A percentile compares a stretch with the other conserved stretches of the same genome.
phyloP scores from a whole-genome alignment of 2,329 filamentous ascomycete genomes.

The Ceratocystis eucalypticola region DNA sequence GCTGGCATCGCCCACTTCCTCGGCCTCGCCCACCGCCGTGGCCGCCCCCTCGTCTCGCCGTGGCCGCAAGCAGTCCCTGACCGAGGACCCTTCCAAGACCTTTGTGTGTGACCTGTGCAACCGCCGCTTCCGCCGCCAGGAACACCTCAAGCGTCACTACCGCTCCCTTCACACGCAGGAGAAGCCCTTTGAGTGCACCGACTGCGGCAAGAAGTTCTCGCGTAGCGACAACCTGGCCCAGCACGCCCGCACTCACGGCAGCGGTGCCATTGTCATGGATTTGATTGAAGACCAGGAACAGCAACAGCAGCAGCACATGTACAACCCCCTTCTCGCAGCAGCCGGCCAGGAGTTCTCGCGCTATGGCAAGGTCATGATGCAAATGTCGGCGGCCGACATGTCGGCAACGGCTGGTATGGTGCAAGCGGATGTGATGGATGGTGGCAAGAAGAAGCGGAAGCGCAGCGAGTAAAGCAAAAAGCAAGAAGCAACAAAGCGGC shows the following conservation, averaged over 20 bases:
- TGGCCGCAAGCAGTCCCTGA: slow-evolving; percentile 94
- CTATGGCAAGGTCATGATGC: slow-evolving; percentile 68
- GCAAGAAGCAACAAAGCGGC: not conserved
- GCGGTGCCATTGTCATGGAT: slow-evolving; percentile 81
- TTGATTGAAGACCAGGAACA: slow-evolving; percentile 59
- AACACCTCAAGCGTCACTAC: slow-evolving; percentile 97
- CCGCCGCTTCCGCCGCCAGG: slow-evolving; percentile 91
- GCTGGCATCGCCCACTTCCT: slow-evolving; percentile 28
- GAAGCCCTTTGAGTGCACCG: slow-evolving; percentile 94
- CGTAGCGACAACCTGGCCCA: slow-evolving; percentile 94
- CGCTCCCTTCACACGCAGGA: slow-evolving; percentile 95
- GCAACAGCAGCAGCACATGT: slow-evolving; percentile 24
- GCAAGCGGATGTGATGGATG: slow-evolving; percentile 35
- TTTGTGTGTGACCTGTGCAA: slow-evolving; percentile 96
- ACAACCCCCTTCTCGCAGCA: slow-evolving; percentile 30
- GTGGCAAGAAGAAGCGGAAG: slow-evolving; percentile 51
- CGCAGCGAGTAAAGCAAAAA: slow-evolving; percentile 42
- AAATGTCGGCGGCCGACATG: slow-evolving; percentile 60
- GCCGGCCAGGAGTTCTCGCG: slow-evolving; percentile 47
- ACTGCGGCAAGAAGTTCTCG: slow-evolving; percentile 99
- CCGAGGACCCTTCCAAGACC: slow-evolving; percentile 95
- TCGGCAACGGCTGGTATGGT: slow-evolving; percentile 38
- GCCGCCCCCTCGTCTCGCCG: slow-evolving; percentile 66
- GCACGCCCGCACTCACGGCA: slow-evolving; percentile 86
- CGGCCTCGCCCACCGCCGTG: slow-evolving; percentile 28